Base-by-base conservation (phyloP, 805 yeast species). In the Suhomyces faveliae region DNA sequence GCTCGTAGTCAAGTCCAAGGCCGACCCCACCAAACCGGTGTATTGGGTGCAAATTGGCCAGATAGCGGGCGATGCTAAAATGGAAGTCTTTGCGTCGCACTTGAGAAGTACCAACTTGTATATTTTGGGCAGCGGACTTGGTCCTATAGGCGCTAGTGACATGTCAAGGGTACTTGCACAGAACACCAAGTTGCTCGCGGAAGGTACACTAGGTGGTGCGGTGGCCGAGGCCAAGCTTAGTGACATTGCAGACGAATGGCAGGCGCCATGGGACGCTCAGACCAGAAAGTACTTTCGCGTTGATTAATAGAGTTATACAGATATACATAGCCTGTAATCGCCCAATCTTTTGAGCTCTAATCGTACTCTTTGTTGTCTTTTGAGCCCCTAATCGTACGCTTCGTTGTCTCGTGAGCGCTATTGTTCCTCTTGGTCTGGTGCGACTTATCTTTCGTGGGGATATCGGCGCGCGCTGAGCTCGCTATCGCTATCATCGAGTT, bases 61-160 rank as follows among this genome's bases (percentile, higher is more conserved):
- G 19, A 35, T 47, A 6, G 48, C 49, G 15, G 54, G 54, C 7
- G 37, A 40, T 6, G 41, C 49, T 10, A 41, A 23, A 2, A 15
- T 48, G 9, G 29, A 15, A 15, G 40, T 51, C 7, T 15, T 37
- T n/a, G 42, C 43, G n/a, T 43, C 45, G 1, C 11, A 41, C 12
- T 46, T 51, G 44, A 40, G 54, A 20, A 30, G 45, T 15, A 47
- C 35, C 41, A 51, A 51, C 41, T 37, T 51, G 23, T 27, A 23
- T 33, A 22, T 51, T 11, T 37, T 49, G 37, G 54, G 54, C 13
- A 46, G 50, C 15, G 54, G 54, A 0, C 11, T 51, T n/a, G 54
- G 54, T 0, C 54, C 51, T 19, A 21, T 39, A 5, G 15, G 29
- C 20, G 30, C 42, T 2, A 45, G 19, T 2, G 24, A n/a, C 11